These are phyloP conservation scores for Scutellaria baicalensis DNA, from an alignment of 257 asterid species.

Conservation along the genomic window DNA sequence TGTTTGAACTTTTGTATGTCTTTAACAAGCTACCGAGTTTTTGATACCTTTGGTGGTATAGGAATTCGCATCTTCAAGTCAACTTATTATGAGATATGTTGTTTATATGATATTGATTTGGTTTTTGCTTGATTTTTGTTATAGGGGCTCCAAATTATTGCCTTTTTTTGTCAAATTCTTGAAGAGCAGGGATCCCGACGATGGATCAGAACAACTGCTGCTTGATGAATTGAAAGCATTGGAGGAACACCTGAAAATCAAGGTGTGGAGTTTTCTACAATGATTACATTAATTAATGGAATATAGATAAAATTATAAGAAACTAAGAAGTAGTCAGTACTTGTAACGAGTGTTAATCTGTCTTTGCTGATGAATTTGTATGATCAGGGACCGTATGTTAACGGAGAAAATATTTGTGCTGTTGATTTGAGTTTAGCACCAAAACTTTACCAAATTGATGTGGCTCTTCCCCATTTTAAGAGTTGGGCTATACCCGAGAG, in stretches of 20 bases:
- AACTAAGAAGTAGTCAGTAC: too few relatives aligned
- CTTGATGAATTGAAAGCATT: slow-evolving; percentile 59
- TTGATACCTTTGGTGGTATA: too few relatives aligned
- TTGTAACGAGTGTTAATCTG: slow-evolving; percentile 4
- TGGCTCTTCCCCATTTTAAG: slow-evolving; percentile 66
- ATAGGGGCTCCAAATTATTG: slow-evolving; percentile 66
- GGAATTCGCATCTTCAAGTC: background rate
- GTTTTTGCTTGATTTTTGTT: background rate
- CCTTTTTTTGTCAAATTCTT: slow-evolving; percentile 60
- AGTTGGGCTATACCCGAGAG: slow-evolving; percentile 53
- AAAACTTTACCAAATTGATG: slow-evolving; percentile 61
- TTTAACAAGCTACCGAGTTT: background rate
- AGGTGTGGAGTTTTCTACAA: slow-evolving; percentile 30
- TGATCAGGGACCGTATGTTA: slow-evolving; percentile 58
- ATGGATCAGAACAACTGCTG: slow-evolving; percentile 66
- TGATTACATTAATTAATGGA: background rate
- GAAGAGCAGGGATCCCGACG: slow-evolving; percentile 72
- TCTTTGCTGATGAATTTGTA: background rate
- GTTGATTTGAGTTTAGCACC: slow-evolving; percentile 76
- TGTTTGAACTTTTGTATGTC: background rate
- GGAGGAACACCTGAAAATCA: slow-evolving; percentile 65
- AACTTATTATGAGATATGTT: background rate
- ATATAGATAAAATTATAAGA: background rate
- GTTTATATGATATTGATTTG: background rate
- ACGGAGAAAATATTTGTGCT: slow-evolving; percentile 50